Evolutionary conservation across 2,329 filamentous ascomycete genomes (phyloP).

Genomic region (Emmonsiellopsis sp.): DNA sequence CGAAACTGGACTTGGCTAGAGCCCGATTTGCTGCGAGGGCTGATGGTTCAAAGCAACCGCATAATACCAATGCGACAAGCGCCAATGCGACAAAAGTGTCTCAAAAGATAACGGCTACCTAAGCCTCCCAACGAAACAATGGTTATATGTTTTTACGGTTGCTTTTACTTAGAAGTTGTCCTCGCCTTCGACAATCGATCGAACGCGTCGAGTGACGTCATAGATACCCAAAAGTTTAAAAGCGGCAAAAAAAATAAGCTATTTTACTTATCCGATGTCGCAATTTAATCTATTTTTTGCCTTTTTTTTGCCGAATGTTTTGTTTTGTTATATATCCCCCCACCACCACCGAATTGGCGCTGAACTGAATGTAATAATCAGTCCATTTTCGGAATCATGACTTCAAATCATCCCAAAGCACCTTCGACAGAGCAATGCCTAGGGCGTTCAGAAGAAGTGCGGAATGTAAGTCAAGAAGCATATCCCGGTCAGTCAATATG

Average conservation of each 20-base stretch:
- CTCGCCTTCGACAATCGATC: neutral
- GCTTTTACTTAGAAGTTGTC: neutral
- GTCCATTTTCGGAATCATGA: neutral
- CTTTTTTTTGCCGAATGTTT: neutral
- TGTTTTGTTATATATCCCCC: neutral
- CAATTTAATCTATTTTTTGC: neutral
- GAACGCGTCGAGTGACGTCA: neutral
- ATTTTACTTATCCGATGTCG: neutral
- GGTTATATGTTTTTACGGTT: neutral
- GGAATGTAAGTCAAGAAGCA: conserved; percentile 26
- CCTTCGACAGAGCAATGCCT: conserved; percentile 5
- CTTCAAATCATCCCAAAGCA: neutral
- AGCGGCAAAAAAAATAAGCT: neutral
- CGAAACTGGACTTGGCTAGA: conserved; percentile 47
- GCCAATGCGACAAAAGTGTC: no score
- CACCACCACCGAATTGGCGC: neutral
- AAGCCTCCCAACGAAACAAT: neutral
- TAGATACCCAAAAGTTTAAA: neutral
- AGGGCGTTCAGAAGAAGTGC: conserved; percentile 32
- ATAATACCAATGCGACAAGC: neutral
- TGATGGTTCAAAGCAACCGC: neutral
- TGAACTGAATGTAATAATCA: neutral
- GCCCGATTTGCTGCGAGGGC: conserved; percentile 44
- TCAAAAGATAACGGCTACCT: neutral
- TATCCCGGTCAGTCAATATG: neutral